Evolutionary conservation across 345 rosid species (phyloP), one percentile per base, ranked within the genome.

Genomic region (Raphanus raphanistrum): DNA sequence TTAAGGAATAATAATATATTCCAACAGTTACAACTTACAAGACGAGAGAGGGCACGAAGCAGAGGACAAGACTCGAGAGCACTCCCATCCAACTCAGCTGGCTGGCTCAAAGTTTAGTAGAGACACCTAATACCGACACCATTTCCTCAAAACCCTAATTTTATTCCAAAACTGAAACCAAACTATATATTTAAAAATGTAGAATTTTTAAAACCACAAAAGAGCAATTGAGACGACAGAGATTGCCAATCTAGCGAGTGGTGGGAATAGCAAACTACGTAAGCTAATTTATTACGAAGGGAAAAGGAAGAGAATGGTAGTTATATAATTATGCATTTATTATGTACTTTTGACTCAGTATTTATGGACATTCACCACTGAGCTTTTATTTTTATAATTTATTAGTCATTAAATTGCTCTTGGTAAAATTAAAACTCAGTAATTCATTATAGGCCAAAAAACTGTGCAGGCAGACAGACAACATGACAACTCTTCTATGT

Each of bases 41-140:
- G 80, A 70, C 63, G 70, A 63, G 70, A 76, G 75, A 76, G 75
- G 71, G 35, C 71, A 76, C 54, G 80, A 62, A 70, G 64, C 68
- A 45, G 54, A 76, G 68, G 68, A 60, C 79, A 52, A 55, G 60
- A 54, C 59, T 54, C 59, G 11, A 54, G 60, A 71, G 76, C 43
- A 55, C 15, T 71, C 66, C 71, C 70, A 76, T 70, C 80, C 80
- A 69, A 63, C 65, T 77, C 80, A 69, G 54, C 65, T 77, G 71
- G 65, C 80, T 63, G 71, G 65, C 80, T 63, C 66, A 68, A 12
- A 27, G 31, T 62, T 69, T 52, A 16, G 48, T 63, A 54, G 28
- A 77, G 36, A 77, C 80, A 76, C 80, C 80, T 76, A 76, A 76
- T 70, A 63, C 21, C 43, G 59, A 70, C 66, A 76, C 58, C 54